phyloP scores from a whole-genome alignment of 495 filamentous ascomycete genomes.

The Chaetomium tenue region DNA sequence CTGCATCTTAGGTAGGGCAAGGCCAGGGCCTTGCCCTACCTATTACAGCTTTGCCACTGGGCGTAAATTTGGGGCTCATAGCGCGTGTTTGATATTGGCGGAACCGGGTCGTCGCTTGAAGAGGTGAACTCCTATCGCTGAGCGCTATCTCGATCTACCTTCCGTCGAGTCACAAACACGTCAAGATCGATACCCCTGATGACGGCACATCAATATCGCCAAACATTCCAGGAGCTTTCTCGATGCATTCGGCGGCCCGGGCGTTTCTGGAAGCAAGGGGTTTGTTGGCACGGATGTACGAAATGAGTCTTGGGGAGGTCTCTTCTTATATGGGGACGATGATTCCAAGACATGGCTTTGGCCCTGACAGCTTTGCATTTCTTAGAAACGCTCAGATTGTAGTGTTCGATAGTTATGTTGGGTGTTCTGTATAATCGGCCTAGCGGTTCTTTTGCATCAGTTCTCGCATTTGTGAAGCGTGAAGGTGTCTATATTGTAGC shows the following conservation, averaged over 20 bases:
- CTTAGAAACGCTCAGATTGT: slow-evolving; percentile 32
- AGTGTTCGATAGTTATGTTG: slow-evolving; percentile 16
- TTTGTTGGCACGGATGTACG: slow-evolving; percentile 12
- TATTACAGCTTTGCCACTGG: too few species aligned
- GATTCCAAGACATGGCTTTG: slow-evolving; percentile 23
- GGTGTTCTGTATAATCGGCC: slow-evolving; percentile 27
- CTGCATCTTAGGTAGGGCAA: too few species aligned
- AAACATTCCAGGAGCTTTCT: slow-evolving; percentile 59
- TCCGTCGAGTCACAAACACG: slow-evolving; percentile 44
- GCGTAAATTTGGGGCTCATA: too few species aligned
- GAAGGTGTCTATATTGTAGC: too few species aligned
- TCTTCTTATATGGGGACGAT: slow-evolving; percentile 25
- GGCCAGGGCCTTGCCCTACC: too few species aligned
- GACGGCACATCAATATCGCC: slow-evolving; percentile 41
- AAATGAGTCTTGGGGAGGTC: slow-evolving; percentile 21
- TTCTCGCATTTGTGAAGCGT: too few species aligned
- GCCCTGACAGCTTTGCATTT: slow-evolving; percentile 16
- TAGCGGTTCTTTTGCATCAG: not conserved
- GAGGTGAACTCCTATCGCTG: slow-evolving; percentile 49
- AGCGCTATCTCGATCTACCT: slow-evolving; percentile 45
- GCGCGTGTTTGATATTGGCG: too few species aligned
- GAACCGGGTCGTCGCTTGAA: too few species aligned
- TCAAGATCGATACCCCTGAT: slow-evolving; percentile 31
- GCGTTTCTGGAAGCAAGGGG: slow-evolving; percentile 1
- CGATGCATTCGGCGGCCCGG: slow-evolving; percentile 45